A percentile compares a stretch with the other conserved stretches of the same genome.
These are phyloP conservation scores for Brassica rapa DNA, from an alignment of 345 rosid species.

Conservation along the genomic window DNA sequence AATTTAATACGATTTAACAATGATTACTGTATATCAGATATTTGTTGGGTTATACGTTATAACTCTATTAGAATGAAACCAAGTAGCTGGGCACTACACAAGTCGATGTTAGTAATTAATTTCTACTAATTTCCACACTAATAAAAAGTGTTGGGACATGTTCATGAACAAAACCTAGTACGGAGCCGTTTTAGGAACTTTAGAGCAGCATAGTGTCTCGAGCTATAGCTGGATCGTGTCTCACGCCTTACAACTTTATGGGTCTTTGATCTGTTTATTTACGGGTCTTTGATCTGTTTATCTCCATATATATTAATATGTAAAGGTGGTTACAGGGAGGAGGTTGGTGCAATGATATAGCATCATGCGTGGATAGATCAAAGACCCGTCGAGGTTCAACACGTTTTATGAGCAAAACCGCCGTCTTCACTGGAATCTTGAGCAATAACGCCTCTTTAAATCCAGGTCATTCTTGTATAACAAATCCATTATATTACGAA, in stretches of 20 bases:
- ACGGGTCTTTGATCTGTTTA: background rate
- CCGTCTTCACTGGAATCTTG: constrained; percentile 76
- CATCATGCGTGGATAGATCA: constrained; percentile 77
- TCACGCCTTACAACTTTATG: constrained; percentile 9
- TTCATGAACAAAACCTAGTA: background rate
- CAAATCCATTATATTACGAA: background rate
- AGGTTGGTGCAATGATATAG: constrained; percentile 93
- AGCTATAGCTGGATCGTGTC: constrained; percentile 28
- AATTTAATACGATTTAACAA: background rate
- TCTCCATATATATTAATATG: background rate
- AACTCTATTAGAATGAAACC: background rate
- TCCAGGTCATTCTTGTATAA: constrained; percentile 58
- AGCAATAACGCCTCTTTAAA: constrained; percentile 74
- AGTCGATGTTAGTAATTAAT: background rate
- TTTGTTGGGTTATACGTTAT: no score
- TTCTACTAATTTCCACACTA: background rate
- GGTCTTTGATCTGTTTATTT: no score
- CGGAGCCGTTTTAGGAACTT: constrained; percentile 23
- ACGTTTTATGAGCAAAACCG: constrained; percentile 61
- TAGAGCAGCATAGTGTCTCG: constrained; percentile 26
- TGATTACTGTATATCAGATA: background rate
- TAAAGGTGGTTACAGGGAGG: constrained; percentile 62
- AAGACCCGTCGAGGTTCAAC: constrained; percentile 78
- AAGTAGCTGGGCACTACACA: background rate
- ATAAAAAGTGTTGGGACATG: background rate